A percentile compares a stretch with the other conserved stretches of the same genome.
phyloP scores from a whole-genome alignment of 2,329 filamentous ascomycete genomes.

The Ascosphaera apis region DNA sequence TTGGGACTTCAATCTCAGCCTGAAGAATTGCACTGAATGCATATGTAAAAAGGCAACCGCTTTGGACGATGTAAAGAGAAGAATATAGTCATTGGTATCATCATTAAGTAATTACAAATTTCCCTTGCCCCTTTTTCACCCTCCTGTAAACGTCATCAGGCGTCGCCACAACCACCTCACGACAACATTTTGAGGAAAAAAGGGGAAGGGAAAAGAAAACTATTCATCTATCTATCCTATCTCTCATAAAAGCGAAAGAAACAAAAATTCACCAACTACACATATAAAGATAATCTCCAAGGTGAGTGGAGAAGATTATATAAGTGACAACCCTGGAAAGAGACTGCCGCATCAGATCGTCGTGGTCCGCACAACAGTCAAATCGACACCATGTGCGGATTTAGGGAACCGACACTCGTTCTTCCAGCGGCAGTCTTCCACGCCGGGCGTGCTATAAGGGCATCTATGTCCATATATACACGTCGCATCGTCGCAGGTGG shows the following conservation, averaged over 20 bases:
- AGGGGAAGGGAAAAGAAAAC: too few species aligned
- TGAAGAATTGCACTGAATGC: too few species aligned
- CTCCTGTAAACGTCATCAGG: too few species aligned
- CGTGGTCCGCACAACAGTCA: conserved; percentile 29
- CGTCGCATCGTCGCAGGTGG: conserved; percentile 32
- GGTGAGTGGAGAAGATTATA: too few species aligned
- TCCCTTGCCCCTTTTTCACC: background rate
- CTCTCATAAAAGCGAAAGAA: too few species aligned
- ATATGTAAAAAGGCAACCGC: too few species aligned
- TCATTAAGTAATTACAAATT: background rate
- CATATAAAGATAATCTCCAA: too few species aligned
- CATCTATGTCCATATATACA: conserved; percentile 44
- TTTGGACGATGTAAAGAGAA: background rate
- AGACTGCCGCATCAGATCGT: conserved; percentile 13
- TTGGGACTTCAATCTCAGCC: conserved; percentile 34
- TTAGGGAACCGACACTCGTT: conserved; percentile 33
- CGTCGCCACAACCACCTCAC: too few species aligned
- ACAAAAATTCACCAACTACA: too few species aligned
- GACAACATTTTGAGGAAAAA: too few species aligned
- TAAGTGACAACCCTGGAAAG: too few species aligned
- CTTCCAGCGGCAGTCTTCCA: conserved; percentile 33
- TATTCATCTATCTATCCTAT: too few species aligned
- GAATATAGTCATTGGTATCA: background rate
- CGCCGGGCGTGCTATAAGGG: conserved; percentile 28
- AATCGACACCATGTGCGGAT: conserved; percentile 35